A percentile compares a stretch with the other conserved stretches of the same genome.
Conservation (phyloP, 352 stramenopile species). For the Elongisporangium prolatum region DNA sequence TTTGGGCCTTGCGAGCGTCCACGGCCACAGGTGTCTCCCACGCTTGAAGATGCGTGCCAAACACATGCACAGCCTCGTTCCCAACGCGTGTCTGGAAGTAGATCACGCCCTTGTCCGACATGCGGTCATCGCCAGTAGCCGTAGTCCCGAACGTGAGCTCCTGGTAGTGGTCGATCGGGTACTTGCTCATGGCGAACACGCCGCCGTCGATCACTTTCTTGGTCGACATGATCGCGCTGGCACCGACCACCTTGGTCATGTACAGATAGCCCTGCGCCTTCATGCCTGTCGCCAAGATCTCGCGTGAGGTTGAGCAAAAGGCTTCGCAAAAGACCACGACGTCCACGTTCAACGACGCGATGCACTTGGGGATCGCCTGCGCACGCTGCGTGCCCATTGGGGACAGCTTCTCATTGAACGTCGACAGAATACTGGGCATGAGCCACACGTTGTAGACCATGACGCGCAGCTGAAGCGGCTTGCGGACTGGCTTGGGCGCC, state of each 20-base stretch:
- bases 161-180: conserved; percentile 45
- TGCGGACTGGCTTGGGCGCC: neutral
- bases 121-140: conserved; percentile 48
- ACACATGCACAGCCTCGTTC: conserved; percentile 42
- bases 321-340: conserved; percentile 73
- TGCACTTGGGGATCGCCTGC: conserved; percentile 44
- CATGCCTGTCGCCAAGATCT: conserved; percentile 54
- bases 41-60: conserved; percentile 63
- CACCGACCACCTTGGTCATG: conserved; percentile 60
- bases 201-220: conserved; percentile 64
- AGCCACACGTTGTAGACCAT: conserved; percentile 79
- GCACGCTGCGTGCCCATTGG: conserved; percentile 37
- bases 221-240: conserved; percentile 33
- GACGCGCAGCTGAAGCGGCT: conserved; percentile 40
- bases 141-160: conserved; percentile 58
- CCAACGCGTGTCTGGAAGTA: conserved; percentile 47
- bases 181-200: conserved; percentile 68
- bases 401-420: conserved; percentile 60
- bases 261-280: conserved; percentile 61
- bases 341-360: conserved; percentile 36
- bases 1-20: conserved; percentile 31
- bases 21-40: conserved; percentile 51
- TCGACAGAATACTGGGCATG: conserved; percentile 50
- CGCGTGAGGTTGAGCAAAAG: conserved; percentile 40
- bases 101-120: conserved; percentile 59